Base-by-base conservation (phyloP, 2,329 filamentous ascomycete genomes). In the Scortechinia acanthostroma region DNA sequence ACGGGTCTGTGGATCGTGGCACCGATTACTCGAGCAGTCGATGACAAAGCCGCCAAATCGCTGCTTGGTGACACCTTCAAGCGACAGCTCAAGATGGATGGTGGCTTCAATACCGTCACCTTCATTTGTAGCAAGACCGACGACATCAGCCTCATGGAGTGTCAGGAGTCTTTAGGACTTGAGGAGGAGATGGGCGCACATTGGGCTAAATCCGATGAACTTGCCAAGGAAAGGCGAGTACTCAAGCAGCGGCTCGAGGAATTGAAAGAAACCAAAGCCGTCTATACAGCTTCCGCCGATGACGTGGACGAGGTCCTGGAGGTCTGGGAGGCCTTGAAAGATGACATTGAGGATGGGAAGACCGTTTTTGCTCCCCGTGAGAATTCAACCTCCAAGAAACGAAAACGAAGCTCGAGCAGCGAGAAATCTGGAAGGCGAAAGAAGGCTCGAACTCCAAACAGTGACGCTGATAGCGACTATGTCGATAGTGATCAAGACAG, bases 61-160 rank as follows among this genome's bases (percentile, higher is more conserved):
- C 59, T 83, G 1, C 60, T 83, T 4, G 76, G 76, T 0, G 65
- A 76, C 16, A 66, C 68, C 0, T 80, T 80, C 60, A 77, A 73
- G 52, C 64, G 71, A 0, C 79, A 83, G 50, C 59, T 83, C 2
- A 74, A 79, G 46, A 75, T 75, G 51, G 79, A 83, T 47, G 73
- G 74, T 2, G 68, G 63, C 0, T 76, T 76, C 45, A 68, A 61
- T 4, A 65, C 61, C 2, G 64, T 82, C 2, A 80, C 75, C 0
- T 83, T 83, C 48, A 75, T 84, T 14, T 83, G 78, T 52, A 73
- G 69, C 15, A 83, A 83, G 53, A 79, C 76, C 0, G 80, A 84
- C 53, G 76, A 83, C 37, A 77, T 83, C 2, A 58, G 63, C 1
- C 52, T 59, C 37, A 62, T 51, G 1, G 66, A 69, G 45, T 56